Conservation (phyloP, 2,329 filamentous ascomycete genomes). For the Pseudogymnoascus sp. region DNA sequence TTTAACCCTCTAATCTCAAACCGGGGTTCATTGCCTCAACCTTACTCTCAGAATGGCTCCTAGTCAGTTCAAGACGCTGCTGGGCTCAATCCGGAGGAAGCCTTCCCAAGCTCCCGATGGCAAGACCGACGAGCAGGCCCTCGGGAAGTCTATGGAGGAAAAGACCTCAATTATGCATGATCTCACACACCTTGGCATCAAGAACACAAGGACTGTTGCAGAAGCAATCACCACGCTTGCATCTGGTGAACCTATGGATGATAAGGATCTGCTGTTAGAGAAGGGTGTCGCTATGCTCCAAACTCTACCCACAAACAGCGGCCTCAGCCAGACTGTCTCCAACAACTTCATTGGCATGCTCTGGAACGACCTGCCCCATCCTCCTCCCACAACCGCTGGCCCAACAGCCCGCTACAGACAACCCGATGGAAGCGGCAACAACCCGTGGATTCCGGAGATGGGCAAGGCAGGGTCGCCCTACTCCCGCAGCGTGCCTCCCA, state of each 20-base stretch:
- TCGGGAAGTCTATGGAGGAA: slow-evolving; percentile 24
- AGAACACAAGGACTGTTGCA: slow-evolving; percentile 33
- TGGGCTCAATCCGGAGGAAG: slow-evolving; percentile 40
- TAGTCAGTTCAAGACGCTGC: slow-evolving; percentile 33
- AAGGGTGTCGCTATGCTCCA: slow-evolving; percentile 46
- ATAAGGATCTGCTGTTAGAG: slow-evolving; percentile 41
- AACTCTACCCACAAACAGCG: slow-evolving; percentile 40
- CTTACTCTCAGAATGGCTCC: slow-evolving; percentile 20
- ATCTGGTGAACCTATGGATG: slow-evolving; percentile 38
- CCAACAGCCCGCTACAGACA: slow-evolving; percentile 37
- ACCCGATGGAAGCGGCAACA: slow-evolving; percentile 40
- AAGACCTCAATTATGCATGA: slow-evolving; percentile 37
- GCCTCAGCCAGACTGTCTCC: slow-evolving; percentile 39
- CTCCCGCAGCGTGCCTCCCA: slow-evolving; percentile 36
- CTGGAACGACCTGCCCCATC: slow-evolving; percentile 46
- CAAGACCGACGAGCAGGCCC: slow-evolving; percentile 33
- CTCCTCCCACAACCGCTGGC: slow-evolving; percentile 39
- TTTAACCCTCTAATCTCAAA: neutral
- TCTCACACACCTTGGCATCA: slow-evolving; percentile 32
- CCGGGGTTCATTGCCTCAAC: neutral
- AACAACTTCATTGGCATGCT: slow-evolving; percentile 46
- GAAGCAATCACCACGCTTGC: slow-evolving; percentile 36
- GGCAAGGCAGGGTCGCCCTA: slow-evolving; percentile 45
- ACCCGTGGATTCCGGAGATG: slow-evolving; percentile 42
- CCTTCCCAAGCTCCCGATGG: slow-evolving; percentile 41